A percentile compares a stretch with the other conserved stretches of the same genome.
Conservation (phyloP, 73 alveolate species). For the Paramecium biaurelia region DNA sequence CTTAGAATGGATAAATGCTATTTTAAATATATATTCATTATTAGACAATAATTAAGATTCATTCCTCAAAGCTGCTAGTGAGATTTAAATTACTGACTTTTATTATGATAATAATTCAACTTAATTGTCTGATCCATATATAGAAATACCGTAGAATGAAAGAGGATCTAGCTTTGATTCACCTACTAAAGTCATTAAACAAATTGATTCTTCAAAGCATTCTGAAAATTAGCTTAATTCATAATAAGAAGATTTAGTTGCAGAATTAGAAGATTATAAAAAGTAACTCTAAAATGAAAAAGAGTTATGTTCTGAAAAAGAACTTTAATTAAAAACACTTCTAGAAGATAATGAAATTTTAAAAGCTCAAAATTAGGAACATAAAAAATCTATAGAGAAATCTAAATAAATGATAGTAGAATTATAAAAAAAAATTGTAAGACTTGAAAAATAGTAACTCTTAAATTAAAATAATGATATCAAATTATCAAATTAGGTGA, state of each 20-base stretch:
- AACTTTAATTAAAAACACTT: background rate
- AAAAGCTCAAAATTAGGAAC: background rate
- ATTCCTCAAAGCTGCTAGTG: background rate
- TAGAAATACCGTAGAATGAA: background rate
- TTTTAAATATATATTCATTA: background rate
- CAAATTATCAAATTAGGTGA: background rate
- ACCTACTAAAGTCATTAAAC: background rate
- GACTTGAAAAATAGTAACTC: background rate
- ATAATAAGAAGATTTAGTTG: background rate
- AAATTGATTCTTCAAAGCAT: background rate
- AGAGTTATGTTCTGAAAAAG: background rate
- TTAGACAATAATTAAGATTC: background rate
- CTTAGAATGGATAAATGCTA: background rate
- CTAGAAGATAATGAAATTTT: background rate
- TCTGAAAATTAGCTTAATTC: background rate
- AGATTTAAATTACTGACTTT: background rate
- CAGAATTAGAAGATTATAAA: background rate
- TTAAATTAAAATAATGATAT: background rate
- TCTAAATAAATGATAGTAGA: background rate
- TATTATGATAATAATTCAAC: background rate
- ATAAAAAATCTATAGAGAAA: background rate
- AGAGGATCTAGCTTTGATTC: background rate
- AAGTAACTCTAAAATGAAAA: background rate
- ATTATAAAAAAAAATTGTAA: background rate
- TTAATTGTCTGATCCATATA: background rate